A percentile compares a stretch with the other conserved stretches of the same genome.
Evolutionary conservation across 192 early-diverging fungal genomes (phyloP).

Genomic region (Pilaira anomala): DNA sequence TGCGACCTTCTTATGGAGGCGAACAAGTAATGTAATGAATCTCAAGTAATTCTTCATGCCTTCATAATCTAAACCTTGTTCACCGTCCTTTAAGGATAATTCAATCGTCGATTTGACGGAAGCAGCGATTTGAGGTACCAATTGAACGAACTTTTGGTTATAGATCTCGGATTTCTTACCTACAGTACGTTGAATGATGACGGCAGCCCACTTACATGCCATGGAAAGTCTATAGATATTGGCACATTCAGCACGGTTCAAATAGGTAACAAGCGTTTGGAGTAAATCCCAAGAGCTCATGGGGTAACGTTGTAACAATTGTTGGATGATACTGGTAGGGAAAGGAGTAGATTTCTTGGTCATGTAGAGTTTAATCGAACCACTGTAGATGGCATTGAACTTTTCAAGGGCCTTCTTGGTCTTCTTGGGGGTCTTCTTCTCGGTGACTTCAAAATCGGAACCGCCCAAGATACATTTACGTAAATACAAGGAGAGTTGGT

Average conservation of each 20-base stretch:
- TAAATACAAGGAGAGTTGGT: conserved; percentile 55
- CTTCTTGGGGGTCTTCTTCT: conserved; percentile 28
- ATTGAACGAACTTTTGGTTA: background rate
- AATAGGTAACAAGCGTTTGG: conserved; percentile 50
- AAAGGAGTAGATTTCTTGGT: conserved; percentile 69
- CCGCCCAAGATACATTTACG: conserved; percentile 55
- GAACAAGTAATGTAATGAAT: conserved; percentile 5
- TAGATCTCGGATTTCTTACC: conserved; percentile 17
- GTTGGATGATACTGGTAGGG: conserved; percentile 65
- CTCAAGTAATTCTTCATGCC: conserved; percentile 10
- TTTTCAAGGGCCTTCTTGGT: conserved; percentile 35
- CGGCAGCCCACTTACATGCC: conserved; percentile 47
- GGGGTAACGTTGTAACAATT: conserved; percentile 59
- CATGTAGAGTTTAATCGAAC: conserved; percentile 69
- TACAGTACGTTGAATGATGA: conserved; percentile 41
- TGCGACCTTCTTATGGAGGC: conserved; percentile 9
- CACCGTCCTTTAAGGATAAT: conserved; percentile 3
- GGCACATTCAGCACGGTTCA: conserved; percentile 45
- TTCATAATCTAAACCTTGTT: background rate
- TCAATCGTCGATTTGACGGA: background rate
- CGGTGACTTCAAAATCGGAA: conserved; percentile 41
- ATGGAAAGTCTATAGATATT: conserved; percentile 67
- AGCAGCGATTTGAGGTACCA: conserved; percentile 2
- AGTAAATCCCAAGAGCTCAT: conserved; percentile 60
- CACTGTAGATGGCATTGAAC: conserved; percentile 52